Evolutionary conservation across 2,329 filamentous ascomycete genomes (phyloP), one percentile per base, ranked within the genome.

Genomic region (Hirsutella thompsonii): DNA sequence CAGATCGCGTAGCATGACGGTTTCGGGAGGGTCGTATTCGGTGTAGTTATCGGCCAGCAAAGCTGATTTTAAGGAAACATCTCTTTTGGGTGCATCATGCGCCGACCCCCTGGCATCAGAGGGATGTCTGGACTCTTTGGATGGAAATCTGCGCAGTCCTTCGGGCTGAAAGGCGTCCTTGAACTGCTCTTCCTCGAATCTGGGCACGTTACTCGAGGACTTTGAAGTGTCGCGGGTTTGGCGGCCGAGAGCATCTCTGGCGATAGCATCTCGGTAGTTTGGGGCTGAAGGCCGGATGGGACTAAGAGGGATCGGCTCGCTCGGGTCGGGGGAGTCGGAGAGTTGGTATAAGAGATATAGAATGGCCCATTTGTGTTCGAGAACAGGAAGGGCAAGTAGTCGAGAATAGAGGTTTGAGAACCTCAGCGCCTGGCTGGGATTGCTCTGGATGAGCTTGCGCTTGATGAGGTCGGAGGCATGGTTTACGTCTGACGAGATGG

Each of bases 351-450:
- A 74, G 34, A 98, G 78, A 58, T 93, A 93, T 18, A 98, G 70
- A 49, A 98, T 95, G 3, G 84, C 87, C 88, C 89, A 96, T 72
- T 98, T 98, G 61, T 94, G 84, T 53, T 85, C 83, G 36, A 98
- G 72, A 5, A 96, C 89, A 0, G 89, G 89, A 49, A 95, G 79
- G n/a, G 86, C 84, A 20, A 95, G 70, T 16, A 98, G 74, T 42
- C 87, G 76, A 28, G 86, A 87, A 62, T 95, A 94, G 21, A 98
- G 74, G 55, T 94, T 93, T 20, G 87, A 83, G 62, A 95, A 94
- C 46, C 81, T 76, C 18, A 90, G 70, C 3, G 89, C 87, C 60
- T 89, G 83, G 47, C 74, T 83, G 36, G 76, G 76, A 54, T 87
- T 85, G 50, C 81, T 82, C 52, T 83, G 78, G 43, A 93, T 76